Evolutionary conservation across 176 grass and related monocot species (phyloP).

Genomic region (Juncus effusus): DNA sequence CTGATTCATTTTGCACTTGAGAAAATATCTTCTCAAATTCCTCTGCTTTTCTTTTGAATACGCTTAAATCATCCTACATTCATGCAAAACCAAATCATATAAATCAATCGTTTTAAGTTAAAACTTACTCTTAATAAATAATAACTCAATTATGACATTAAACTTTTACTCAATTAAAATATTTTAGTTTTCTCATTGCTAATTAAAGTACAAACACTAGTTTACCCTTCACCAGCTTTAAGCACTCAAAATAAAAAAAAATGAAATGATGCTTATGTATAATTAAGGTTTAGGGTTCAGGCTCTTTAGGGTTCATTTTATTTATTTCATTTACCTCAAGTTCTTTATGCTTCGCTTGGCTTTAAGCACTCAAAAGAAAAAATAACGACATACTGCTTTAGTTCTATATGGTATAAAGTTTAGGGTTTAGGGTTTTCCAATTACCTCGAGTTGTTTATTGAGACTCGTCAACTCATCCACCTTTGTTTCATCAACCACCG

Average conservation of each 20-base stretch:
- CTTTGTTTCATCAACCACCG: slow-evolving; percentile 60
- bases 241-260: no score
- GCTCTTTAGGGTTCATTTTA: no score
- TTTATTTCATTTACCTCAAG: no score
- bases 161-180: not conserved
- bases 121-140: not conserved
- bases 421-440: no score
- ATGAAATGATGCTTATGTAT: no score
- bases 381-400: no score
- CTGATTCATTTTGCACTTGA: slow-evolving; percentile 48
- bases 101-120: not conserved
- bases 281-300: no score
- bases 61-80: slow-evolving; percentile 55
- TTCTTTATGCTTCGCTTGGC: no score
- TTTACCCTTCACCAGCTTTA: no score
- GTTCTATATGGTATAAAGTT: no score
- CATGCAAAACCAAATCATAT: slow-evolving; percentile 23
- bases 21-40: slow-evolving; percentile 64
- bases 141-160: not conserved
- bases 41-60: slow-evolving; percentile 66
- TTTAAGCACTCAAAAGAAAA: no score
- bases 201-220: not conserved
- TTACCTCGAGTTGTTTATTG: slow-evolving; percentile 62
- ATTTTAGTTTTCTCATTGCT: not conserved
- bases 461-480: slow-evolving; percentile 51